A percentile compares a stretch with the other conserved stretches of the same genome.
phyloP scores from a whole-genome alignment of 495 filamentous ascomycete species.

The Glarea lozoyensis region DNA sequence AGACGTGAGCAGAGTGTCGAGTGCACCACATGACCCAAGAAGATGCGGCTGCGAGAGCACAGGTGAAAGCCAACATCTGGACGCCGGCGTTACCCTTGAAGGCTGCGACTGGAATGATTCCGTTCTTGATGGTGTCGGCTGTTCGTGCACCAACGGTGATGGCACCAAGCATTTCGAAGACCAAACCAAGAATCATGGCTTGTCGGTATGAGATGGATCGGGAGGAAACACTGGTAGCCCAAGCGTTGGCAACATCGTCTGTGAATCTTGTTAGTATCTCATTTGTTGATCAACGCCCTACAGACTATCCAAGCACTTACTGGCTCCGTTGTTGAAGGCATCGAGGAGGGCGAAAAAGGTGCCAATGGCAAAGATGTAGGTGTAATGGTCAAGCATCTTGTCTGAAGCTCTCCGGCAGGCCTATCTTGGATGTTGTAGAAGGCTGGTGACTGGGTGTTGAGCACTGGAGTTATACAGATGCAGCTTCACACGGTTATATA shows the following conservation, averaged over 20 bases:
- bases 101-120: slow-evolving; percentile 33
- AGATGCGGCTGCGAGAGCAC: slow-evolving; percentile 1
- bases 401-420: too few species aligned
- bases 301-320: slow-evolving; percentile 30
- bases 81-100: slow-evolving; percentile 32
- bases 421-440: too few species aligned
- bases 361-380: slow-evolving; percentile 58
- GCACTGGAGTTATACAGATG: too few species aligned
- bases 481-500: too few species aligned
- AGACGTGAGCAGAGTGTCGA: slow-evolving; percentile 50
- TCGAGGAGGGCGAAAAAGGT: slow-evolving; percentile 58
- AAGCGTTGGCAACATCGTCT: slow-evolving; percentile 37
- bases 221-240: slow-evolving; percentile 32
- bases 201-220: slow-evolving; percentile 30
- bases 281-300: too few species aligned
- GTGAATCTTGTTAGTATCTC: slow-evolving; percentile 5
- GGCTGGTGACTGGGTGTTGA: too few species aligned
- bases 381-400: slow-evolving; percentile 47
- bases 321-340: slow-evolving; percentile 58
- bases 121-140: slow-evolving; percentile 40
- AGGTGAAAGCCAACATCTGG: slow-evolving; percentile 24
- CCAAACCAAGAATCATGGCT: slow-evolving; percentile 26
- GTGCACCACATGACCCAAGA: slow-evolving; percentile 48
- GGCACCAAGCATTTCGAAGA: slow-evolving; percentile 40
- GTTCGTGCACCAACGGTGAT: slow-evolving; percentile 38